phyloP scores from a whole-genome alignment of 2,329 filamentous ascomycete genomes.

The Thielaviopsis ethacetica region DNA sequence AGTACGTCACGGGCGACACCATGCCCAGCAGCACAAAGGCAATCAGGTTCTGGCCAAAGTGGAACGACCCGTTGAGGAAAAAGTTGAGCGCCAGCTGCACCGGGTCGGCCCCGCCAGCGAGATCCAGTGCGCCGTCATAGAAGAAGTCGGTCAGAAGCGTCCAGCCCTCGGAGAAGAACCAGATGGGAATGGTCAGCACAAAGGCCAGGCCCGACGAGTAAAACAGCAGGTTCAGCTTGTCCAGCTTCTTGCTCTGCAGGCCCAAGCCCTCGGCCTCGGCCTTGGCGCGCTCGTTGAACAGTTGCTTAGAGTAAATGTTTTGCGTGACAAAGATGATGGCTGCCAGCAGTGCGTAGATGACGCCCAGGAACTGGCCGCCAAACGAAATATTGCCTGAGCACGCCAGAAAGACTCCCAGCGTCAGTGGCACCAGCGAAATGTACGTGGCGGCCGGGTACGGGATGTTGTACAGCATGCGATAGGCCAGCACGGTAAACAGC shows the following conservation, averaged over 20 bases:
- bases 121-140: conserved; percentile 58
- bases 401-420: conserved; percentile 84
- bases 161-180: conserved; percentile 83
- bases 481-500: conserved; percentile 86
- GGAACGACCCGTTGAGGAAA: conserved; percentile 90
- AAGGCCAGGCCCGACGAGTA: conserved; percentile 95
- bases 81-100: conserved; percentile 68
- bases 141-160: conserved; percentile 62
- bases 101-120: conserved; percentile 42
- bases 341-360: conserved; percentile 75
- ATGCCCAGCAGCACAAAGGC: conserved; percentile 86
- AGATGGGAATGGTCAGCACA: conserved; percentile 72
- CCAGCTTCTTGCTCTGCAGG: conserved; percentile 57
- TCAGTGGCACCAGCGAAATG: conserved; percentile 76
- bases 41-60: conserved; percentile 91
- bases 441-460: conserved; percentile 79
- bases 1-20: conserved; percentile 93
- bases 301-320: conserved; percentile 94
- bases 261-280: conserved; percentile 57
- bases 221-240: conserved; percentile 91
- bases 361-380: conserved; percentile 75
- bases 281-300: conserved; percentile 86
- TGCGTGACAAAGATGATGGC: conserved; percentile 92
- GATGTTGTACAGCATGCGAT: conserved; percentile 77
- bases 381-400: conserved; percentile 71